Conservation (phyloP, 441 rosid genomes). For the Euphorbia schlechtendalii region DNA sequence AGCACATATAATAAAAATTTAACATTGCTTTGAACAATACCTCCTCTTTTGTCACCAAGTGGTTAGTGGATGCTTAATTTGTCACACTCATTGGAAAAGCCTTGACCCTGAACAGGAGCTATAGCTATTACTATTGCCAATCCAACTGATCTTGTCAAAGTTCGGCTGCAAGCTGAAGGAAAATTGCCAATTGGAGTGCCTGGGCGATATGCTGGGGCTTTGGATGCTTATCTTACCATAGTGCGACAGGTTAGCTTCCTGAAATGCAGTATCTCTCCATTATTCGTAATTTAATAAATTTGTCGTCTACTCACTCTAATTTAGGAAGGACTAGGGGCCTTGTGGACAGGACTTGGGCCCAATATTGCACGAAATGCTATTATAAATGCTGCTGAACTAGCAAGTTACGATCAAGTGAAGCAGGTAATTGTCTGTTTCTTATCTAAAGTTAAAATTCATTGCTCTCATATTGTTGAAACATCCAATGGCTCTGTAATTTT, state of each 20-base stretch:
- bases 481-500: slow-evolving; percentile 7
- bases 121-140: slow-evolving; percentile 76
- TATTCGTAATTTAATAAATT: slow-evolving; percentile 5
- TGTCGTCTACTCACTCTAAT: slow-evolving; percentile 18
- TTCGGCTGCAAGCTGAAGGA: slow-evolving; percentile 97
- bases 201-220: slow-evolving; percentile 80
- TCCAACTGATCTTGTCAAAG: slow-evolving; percentile 99
- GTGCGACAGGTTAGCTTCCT: slow-evolving; percentile 60
- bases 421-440: slow-evolving; percentile 42
- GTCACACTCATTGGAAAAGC: slow-evolving; percentile 8
- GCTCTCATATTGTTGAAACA: slow-evolving; percentile 15
- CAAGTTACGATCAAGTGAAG: slow-evolving; percentile 97
- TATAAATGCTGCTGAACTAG: slow-evolving; percentile 66
- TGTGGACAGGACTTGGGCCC: slow-evolving; percentile 96
- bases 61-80: not conserved
- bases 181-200: slow-evolving; percentile 85
- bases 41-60: slow-evolving; percentile 10
- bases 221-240: slow-evolving; percentile 84
- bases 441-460: slow-evolving; percentile 5
- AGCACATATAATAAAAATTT: slow-evolving; percentile 20
- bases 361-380: slow-evolving; percentile 86
- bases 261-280: not conserved
- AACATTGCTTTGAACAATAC: slow-evolving; percentile 10
- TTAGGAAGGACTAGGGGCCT: slow-evolving; percentile 84
- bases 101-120: slow-evolving; percentile 53